Conservation (phyloP, 139 green algal species). For the Chlorella sorokiniana region DNA sequence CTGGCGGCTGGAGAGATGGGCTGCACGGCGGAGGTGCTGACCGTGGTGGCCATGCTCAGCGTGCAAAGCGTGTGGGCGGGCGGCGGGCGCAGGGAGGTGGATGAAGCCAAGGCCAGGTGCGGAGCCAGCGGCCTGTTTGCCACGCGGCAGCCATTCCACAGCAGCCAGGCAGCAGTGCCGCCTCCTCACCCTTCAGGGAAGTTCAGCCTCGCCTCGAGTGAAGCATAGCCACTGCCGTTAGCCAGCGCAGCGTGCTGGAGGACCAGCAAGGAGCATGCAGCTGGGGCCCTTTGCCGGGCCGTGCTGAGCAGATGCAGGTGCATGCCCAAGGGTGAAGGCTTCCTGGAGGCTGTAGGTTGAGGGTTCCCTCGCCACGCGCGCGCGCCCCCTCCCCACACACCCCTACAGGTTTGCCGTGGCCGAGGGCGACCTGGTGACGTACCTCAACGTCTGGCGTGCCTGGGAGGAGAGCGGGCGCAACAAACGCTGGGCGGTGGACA, state of each 20-base stretch:
- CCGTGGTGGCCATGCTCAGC: conserved; percentile 91
- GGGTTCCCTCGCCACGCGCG: neutral
- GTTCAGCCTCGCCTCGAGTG: too few relatives aligned
- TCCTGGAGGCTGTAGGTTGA: neutral
- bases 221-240: too few relatives aligned
- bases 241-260: too few relatives aligned
- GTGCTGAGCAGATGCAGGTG: too few relatives aligned
- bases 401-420: conserved; percentile 98
- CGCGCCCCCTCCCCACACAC: conserved; percentile 11
- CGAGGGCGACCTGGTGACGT: conserved; percentile 95
- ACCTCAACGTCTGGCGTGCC: conserved; percentile 93
- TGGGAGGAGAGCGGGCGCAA: conserved; percentile 72
- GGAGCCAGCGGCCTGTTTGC: neutral
- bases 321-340: neutral
- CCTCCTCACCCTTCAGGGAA: too few relatives aligned
- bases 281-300: too few relatives aligned
- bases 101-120: conserved; percentile 76
- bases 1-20: conserved; percentile 75
- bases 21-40: conserved; percentile 80
- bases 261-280: too few relatives aligned
- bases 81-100: conserved; percentile 84
- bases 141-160: neutral
- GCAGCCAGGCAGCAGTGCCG: neutral
- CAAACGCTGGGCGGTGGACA: conserved; percentile 90
- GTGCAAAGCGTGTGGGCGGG: conserved; percentile 86